Evolutionary conservation across 2,329 filamentous ascomycete genomes (phyloP).

Genomic region (Xylaria digitata): DNA sequence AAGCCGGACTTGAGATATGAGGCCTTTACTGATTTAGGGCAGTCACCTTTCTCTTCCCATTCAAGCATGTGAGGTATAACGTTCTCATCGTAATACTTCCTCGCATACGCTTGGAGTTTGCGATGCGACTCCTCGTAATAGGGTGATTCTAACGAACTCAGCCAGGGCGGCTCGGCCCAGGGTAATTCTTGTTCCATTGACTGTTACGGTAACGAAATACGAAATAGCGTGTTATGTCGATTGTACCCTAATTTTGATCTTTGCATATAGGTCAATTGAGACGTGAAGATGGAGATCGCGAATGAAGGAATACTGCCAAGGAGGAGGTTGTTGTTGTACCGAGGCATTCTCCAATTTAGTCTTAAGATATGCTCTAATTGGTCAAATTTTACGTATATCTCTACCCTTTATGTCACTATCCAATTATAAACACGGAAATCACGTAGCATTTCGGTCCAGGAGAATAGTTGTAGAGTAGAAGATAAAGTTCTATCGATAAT

Average conservation of each 20-base stretch:
- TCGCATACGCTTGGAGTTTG: slow-evolving; percentile 65
- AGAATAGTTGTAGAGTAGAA: too few species aligned
- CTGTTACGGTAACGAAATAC: slow-evolving; percentile 13
- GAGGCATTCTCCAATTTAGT: slow-evolving; percentile 20
- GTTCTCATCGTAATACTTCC: slow-evolving; percentile 67
- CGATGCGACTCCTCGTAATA: slow-evolving; percentile 72
- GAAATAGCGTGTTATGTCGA: neutral
- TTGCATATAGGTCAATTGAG: neutral
- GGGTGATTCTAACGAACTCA: slow-evolving; percentile 51
- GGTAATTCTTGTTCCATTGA: slow-evolving; percentile 37
- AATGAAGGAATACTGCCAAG: neutral
- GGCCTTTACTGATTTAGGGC: slow-evolving; percentile 55
- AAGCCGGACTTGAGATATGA: slow-evolving; percentile 53
- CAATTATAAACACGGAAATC: neutral
- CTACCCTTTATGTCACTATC: neutral
- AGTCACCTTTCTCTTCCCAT: slow-evolving; percentile 68
- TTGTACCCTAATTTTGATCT: neutral
- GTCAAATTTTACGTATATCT: neutral
- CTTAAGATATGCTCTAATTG: slow-evolving; percentile 3
- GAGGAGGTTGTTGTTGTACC: slow-evolving; percentile 1
- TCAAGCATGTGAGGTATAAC: slow-evolving; percentile 68
- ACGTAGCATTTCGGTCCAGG: too few species aligned
- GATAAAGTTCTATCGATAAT: too few species aligned
- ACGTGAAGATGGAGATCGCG: neutral
- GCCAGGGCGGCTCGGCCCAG: slow-evolving; percentile 46